These are phyloP conservation scores for Gonapodya prolifera DNA, from an alignment of 192 early-diverging fungal genomes.

Conservation along the genomic window DNA sequence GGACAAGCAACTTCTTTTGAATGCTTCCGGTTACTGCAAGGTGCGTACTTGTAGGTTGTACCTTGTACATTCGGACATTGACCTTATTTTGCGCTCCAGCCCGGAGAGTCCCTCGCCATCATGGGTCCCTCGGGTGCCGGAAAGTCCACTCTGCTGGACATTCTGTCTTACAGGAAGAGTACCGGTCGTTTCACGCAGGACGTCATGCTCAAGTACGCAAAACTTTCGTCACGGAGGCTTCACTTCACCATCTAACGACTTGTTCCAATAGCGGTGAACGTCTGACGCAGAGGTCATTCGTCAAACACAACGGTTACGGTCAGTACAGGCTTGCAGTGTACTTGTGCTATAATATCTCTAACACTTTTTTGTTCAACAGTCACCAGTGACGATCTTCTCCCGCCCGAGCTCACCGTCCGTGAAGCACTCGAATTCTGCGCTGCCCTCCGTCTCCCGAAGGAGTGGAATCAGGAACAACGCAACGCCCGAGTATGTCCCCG, in stretches of 20 bases:
- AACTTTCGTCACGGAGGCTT: too few species aligned
- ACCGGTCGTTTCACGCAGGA: constrained; percentile 4
- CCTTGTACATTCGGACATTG: neutral
- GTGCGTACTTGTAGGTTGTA: neutral
- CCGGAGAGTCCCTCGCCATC: constrained; percentile 15
- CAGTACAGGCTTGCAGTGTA: neutral
- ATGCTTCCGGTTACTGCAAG: neutral
- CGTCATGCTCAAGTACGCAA: constrained; percentile 2
- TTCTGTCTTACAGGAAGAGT: constrained; percentile 8
- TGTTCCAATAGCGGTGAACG: neutral
- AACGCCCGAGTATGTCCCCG: neutral
- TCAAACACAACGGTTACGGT: constrained; percentile 9
- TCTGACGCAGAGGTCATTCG: neutral
- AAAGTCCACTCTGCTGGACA: constrained; percentile 15
- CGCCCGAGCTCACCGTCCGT: constrained; percentile 10
- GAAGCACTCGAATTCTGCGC: constrained; percentile 9
- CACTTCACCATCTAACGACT: too few species aligned
- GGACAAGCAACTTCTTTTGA: neutral
- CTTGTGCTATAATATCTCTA: neutral
- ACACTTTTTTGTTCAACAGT: neutral
- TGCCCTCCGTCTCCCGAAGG: constrained; percentile 10
- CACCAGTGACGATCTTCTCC: constrained; percentile 7
- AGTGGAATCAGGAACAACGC: neutral
- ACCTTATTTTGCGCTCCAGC: neutral
- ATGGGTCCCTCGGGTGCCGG: constrained; percentile 45